Conservation (phyloP, 2,329 filamentous ascomycete species). For the Aspergillus pseudonomiae region DNA sequence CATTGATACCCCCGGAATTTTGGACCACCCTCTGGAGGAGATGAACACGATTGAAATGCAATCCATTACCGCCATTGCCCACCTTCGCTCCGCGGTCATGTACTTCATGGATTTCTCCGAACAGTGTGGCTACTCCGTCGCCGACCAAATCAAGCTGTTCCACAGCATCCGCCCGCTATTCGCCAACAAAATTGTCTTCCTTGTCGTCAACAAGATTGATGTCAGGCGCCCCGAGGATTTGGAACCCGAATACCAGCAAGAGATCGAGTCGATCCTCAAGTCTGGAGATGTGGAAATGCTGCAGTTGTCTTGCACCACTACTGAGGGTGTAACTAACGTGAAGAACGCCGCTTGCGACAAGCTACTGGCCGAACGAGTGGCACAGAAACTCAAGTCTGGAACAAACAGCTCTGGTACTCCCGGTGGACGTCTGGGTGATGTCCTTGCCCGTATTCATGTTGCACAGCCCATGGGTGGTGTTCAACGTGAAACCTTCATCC, state of each 20-base stretch:
- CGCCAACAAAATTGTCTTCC: conserved; percentile 93
- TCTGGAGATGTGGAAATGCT: conserved; percentile 89
- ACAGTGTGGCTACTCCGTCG: conserved; percentile 92
- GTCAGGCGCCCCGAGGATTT: conserved; percentile 85
- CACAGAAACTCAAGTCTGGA: conserved; percentile 89
- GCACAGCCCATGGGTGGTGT: conserved; percentile 87
- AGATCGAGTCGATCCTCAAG: conserved; percentile 79
- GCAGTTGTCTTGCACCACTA: conserved; percentile 91
- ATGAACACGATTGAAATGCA: conserved; percentile 99
- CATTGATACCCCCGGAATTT: conserved; percentile 97
- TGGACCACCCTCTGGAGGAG: conserved; percentile 96
- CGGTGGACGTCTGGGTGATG: conserved; percentile 81
- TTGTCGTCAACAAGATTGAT: conserved; percentile 99
- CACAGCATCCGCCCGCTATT: conserved; percentile 96
- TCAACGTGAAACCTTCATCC: conserved; percentile 80
- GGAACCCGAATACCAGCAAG: conserved; percentile 73
- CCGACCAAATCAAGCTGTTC: conserved; percentile 92
- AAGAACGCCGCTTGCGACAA: conserved; percentile 95
- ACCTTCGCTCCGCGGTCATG: conserved; percentile 89
- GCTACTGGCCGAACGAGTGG: conserved; percentile 87
- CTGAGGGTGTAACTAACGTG: conserved; percentile 89
- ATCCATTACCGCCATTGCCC: conserved; percentile 95
- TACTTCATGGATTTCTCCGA: conserved; percentile 99
- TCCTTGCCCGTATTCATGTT: conserved; percentile 93
- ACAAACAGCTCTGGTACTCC: conserved; percentile 77